These are phyloP conservation scores for Phialemoniopsis sp. DNA, from an alignment of 2,329 filamentous ascomycete genomes.

Conservation along the genomic window DNA sequence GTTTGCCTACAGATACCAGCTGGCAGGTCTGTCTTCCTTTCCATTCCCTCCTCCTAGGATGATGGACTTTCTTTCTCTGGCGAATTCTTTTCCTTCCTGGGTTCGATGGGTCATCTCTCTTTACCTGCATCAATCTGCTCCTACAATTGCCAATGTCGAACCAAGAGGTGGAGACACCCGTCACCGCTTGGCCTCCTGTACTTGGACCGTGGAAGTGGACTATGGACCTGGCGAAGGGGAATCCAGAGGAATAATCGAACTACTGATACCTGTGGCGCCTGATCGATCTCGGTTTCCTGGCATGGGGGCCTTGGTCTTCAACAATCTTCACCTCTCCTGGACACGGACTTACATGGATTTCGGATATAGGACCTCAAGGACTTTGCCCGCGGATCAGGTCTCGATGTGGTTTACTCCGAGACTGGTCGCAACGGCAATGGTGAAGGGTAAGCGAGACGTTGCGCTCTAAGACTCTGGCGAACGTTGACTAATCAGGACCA, in stretches of 20 bases:
- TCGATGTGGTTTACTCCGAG: conserved; percentile 98
- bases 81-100: conserved; percentile 28
- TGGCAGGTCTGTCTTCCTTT: conserved; percentile 94
- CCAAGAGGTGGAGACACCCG: too few species aligned
- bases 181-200: conserved; percentile 1
- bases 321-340: conserved; percentile 33
- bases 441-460: conserved; percentile 76
- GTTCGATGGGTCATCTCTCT: conserved; percentile 26
- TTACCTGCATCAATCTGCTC: conserved; percentile 4
- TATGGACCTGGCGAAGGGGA: conserved; percentile 16
- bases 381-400: conserved; percentile 92
- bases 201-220: conserved; percentile 6
- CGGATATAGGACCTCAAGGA: conserved; percentile 97
- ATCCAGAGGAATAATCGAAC: too few species aligned
- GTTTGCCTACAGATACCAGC: conserved; percentile 96
- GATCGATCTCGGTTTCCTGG: too few species aligned
- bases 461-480: too few species aligned
- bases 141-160: conserved; percentile 16
- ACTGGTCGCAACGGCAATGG: conserved; percentile 88
- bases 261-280: too few species aligned
- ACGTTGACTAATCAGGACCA: conserved; percentile 29
- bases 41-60: conserved; percentile 49
- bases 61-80: conserved; percentile 22
- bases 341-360: conserved; percentile 71
- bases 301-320: too few species aligned